phyloP scores from a whole-genome alignment of 176 grass and related monocot genomes.

The Aegilops bicornis region DNA sequence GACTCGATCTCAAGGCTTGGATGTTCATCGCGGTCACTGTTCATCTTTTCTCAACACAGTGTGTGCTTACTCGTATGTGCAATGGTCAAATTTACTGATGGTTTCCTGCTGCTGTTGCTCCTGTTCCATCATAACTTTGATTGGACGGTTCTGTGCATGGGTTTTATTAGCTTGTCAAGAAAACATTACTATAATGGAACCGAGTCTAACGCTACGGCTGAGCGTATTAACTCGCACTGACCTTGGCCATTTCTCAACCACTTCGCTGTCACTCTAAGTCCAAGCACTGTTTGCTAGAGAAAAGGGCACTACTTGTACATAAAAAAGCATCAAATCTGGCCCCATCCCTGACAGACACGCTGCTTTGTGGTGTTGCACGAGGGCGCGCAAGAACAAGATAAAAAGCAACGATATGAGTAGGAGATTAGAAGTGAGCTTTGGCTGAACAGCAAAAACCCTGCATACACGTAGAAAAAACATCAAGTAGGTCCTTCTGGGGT shows the following conservation, averaged over 20 bases:
- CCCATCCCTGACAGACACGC: neutral
- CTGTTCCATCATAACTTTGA: neutral
- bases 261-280: neutral
- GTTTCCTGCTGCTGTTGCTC: neutral
- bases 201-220: neutral
- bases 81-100: slow-evolving; percentile 13
- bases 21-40: neutral
- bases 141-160: neutral
- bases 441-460: slow-evolving; percentile 41
- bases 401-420: neutral
- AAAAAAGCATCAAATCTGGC: neutral
- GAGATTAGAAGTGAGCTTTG: slow-evolving; percentile 23
- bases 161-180: neutral
- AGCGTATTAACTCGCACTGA: neutral
- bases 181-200: neutral
- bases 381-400: neutral
- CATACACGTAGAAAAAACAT: slow-evolving; percentile 30
- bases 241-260: slow-evolving; percentile 20
- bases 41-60: neutral
- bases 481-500: slow-evolving; percentile 22
- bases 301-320: neutral
- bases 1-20: neutral
- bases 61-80: neutral
- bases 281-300: neutral
- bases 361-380: slow-evolving; percentile 7